Evolutionary conservation across 108 stramenopile genomes (phyloP), one percentile per base, ranked within the genome.

Genomic region (Pelagomonas calceolata): DNA sequence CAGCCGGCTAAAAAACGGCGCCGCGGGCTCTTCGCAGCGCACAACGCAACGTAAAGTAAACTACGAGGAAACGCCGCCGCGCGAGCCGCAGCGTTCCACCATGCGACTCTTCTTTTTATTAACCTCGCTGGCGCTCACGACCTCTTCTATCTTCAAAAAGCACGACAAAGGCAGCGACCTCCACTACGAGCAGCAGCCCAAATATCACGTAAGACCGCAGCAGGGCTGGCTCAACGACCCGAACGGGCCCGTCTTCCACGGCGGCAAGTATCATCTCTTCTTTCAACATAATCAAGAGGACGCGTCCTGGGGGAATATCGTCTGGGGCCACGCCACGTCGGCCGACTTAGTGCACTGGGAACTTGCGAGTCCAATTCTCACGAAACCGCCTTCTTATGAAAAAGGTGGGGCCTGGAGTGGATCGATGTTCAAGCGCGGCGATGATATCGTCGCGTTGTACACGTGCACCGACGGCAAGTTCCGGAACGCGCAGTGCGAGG

Each of bases 141-240:
- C n/a, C n/a, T n/a, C n/a, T n/a, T n/a, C n/a, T n/a, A n/a, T n/a
- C n/a, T n/a, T n/a, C n/a, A n/a, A n/a, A n/a, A n/a, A n/a, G n/a
- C n/a, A n/a, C n/a, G n/a, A n/a, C n/a, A n/a, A n/a, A n/a, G n/a
- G n/a, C n/a, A n/a, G n/a, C n/a, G n/a, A n/a, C n/a, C n/a, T n/a
- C n/a, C n/a, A n/a, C n/a, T n/a, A n/a, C n/a, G n/a, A n/a, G n/a
- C n/a, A n/a, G 39, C 39, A 43, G 39, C 39, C 39, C 39, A 5
- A 12, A 5, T 43, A 43, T 12, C 39, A 43, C 39, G 39, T 43
- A 12, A 12, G 9, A 12, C 39, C 39, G 39, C 9, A 43, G 39
- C 39, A 12, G 39, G 12, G 43, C 60, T 69, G 69, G 69, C 31
- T 69, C 32, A 73, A 73, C 34, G 72, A 73, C 63, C 72, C 72